A percentile compares a stretch with the other conserved stretches of the same genome.
phyloP scores from a whole-genome alignment of 139 green algal genomes.

The Tetraselmis striata region DNA sequence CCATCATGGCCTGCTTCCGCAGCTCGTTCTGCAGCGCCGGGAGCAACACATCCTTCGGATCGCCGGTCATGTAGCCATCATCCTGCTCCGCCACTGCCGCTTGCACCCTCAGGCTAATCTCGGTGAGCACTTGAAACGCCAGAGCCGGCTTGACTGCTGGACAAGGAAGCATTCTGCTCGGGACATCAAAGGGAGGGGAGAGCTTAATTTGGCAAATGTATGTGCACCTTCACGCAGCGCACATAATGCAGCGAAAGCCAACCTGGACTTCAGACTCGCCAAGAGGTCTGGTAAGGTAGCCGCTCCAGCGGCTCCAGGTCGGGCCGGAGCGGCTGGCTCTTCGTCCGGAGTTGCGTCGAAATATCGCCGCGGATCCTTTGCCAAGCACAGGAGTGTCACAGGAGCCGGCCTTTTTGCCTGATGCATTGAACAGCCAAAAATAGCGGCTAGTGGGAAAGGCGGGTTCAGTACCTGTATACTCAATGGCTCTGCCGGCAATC shows the following conservation, averaged over 20 bases:
- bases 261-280: too few relatives aligned
- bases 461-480: slow-evolving; percentile 10
- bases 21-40: slow-evolving; percentile 17
- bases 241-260: too few relatives aligned
- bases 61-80: slow-evolving; percentile 5
- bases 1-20: slow-evolving; percentile 25
- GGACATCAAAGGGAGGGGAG: too few relatives aligned
- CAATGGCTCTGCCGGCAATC: slow-evolving; percentile 2
- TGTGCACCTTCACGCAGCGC: too few relatives aligned
- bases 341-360: not conserved
- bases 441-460: too few relatives aligned
- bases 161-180: not conserved
- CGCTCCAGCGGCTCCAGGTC: too few relatives aligned
- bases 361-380: not conserved
- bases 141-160: not conserved
- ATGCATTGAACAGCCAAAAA: too few relatives aligned
- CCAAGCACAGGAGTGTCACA: too few relatives aligned
- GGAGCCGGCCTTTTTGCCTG: too few relatives aligned
- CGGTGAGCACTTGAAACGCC: not conserved
- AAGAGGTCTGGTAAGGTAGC: too few relatives aligned
- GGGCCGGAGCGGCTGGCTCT: not conserved
- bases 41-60: slow-evolving; percentile 19
- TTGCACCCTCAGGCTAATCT: slow-evolving; percentile 1
- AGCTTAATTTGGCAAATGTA: too few relatives aligned
- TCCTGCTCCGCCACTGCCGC: not conserved